phyloP scores from a whole-genome alignment of 768 basidiomycete genomes.

The Leucosporidium scottii region DNA sequence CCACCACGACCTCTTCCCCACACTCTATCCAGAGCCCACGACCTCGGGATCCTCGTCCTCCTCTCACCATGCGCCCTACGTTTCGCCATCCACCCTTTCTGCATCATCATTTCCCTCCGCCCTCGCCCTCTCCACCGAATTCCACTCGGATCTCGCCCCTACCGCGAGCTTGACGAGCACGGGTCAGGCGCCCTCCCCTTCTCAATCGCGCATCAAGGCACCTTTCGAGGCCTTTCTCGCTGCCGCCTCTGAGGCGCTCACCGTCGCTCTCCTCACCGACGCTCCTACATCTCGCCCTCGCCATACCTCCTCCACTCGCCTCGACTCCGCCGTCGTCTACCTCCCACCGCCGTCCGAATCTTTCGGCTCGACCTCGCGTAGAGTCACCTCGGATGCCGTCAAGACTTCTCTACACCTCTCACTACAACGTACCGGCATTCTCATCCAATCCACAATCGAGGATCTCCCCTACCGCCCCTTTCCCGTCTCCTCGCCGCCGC shows the following conservation, averaged over 20 bases:
- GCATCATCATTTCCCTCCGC: slow-evolving; percentile 33
- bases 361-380: neutral
- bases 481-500: neutral
- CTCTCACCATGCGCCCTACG: neutral
- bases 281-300: neutral
- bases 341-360: slow-evolving; percentile 3
- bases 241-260: neutral
- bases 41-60: neutral
- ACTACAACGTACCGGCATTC: slow-evolving; percentile 6
- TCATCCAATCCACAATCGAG: neutral
- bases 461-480: neutral
- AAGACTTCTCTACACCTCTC: neutral
- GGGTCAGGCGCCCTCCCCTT: neutral
- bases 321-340: neutral
- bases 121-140: slow-evolving; percentile 39
- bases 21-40: slow-evolving; percentile 15
- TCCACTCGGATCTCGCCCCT: slow-evolving; percentile 31
- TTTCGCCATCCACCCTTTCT: slow-evolving; percentile 26
- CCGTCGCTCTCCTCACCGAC: slow-evolving; percentile 3
- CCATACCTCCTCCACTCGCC: neutral
- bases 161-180: neutral
- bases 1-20: slow-evolving; percentile 34
- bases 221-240: slow-evolving; percentile 13
- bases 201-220: neutral
- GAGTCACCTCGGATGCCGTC: neutral